phyloP scores from a whole-genome alignment of 768 basidiomycete species.

The Grammothele lineata region DNA sequence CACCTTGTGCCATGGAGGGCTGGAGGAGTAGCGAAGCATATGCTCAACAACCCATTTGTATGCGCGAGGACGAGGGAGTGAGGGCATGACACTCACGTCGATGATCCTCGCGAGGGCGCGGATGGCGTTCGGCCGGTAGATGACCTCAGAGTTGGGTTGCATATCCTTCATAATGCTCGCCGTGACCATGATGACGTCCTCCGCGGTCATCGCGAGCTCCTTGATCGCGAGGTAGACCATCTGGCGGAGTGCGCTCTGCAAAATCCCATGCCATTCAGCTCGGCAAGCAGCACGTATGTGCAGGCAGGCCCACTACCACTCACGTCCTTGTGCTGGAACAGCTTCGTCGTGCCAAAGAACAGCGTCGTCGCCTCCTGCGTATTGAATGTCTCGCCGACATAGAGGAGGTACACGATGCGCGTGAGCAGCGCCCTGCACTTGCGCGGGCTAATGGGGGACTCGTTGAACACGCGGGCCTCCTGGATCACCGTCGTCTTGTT shows the following conservation, averaged over 20 bases:
- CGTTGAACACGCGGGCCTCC: slow-evolving; percentile 98
- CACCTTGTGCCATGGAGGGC: slow-evolving; percentile 99
- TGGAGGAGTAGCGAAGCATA: slow-evolving; percentile 27
- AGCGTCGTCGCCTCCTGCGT: slow-evolving; percentile 96
- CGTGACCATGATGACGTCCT: slow-evolving; percentile 99
- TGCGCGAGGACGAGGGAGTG: not conserved
- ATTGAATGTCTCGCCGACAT: slow-evolving; percentile 91
- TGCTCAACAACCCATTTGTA: not conserved
- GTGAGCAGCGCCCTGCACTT: slow-evolving; percentile 96
- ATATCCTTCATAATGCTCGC: slow-evolving; percentile 99
- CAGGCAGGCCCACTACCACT: not conserved
- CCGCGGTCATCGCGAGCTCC: slow-evolving; percentile 91
- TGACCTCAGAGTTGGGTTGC: slow-evolving; percentile 98
- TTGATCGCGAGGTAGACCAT: slow-evolving; percentile 99
- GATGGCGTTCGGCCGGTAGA: slow-evolving; percentile 97
- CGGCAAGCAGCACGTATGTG: too few species aligned
- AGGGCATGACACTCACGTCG: slow-evolving; percentile 62
- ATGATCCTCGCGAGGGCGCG: slow-evolving; percentile 95
- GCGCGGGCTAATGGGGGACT: slow-evolving; percentile 95
- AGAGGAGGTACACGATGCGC: slow-evolving; percentile 92
- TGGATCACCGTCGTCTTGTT: slow-evolving; percentile 99
- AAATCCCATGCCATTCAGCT: not conserved
- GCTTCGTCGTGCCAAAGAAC: slow-evolving; percentile 98
- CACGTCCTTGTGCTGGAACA: slow-evolving; percentile 99
- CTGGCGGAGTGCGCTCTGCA: slow-evolving; percentile 88